phyloP scores from a whole-genome alignment of 805 yeast genomes.

The Cyberlindnera amylophila region DNA sequence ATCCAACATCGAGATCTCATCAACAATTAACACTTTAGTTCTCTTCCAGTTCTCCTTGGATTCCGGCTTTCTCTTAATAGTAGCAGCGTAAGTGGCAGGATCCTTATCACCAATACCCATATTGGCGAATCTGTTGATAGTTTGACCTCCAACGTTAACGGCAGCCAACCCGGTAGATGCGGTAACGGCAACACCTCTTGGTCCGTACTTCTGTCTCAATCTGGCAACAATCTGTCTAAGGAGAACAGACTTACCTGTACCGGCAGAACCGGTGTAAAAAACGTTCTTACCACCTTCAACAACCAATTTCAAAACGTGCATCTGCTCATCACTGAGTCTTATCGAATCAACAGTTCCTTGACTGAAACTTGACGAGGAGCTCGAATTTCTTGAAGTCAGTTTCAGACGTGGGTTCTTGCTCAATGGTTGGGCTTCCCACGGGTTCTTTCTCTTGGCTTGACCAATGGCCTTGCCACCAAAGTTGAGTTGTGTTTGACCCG shows the following conservation, averaged over 20 bases:
- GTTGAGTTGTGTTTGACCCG: conserved; percentile 1
- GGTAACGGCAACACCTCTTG: conserved; percentile 67
- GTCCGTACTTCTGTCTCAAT: conserved; percentile 41
- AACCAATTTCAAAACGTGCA: conserved; percentile 47
- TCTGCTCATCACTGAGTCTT: conserved; percentile 44
- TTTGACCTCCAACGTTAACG: conserved; percentile 85
- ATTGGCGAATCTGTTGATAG: conserved; percentile 82
- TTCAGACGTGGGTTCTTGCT: conserved; percentile 14
- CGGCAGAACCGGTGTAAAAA: conserved; percentile 82
- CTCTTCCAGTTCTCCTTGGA: conserved; percentile 56
- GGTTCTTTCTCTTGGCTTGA: conserved; percentile 13
- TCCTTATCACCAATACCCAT: conserved; percentile 68
- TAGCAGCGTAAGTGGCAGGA: conserved; percentile 33
- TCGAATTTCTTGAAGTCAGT: no score
- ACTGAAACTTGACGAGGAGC: not conserved
- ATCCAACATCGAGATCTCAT: conserved; percentile 94
- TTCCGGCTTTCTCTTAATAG: conserved; percentile 44
- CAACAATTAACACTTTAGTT: conserved; percentile 72
- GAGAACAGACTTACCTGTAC: conserved; percentile 81
- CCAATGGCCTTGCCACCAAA: conserved; percentile 5
- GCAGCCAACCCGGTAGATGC: conserved; percentile 98
- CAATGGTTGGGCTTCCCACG: conserved; percentile 11
- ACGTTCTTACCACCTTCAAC: conserved; percentile 46
- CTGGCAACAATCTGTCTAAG: conserved; percentile 58
- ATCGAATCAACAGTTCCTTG: conserved; percentile 2